Evolutionary conservation across 345 rosid genomes (phyloP).

Genomic region (Anacardium occidentale): DNA sequence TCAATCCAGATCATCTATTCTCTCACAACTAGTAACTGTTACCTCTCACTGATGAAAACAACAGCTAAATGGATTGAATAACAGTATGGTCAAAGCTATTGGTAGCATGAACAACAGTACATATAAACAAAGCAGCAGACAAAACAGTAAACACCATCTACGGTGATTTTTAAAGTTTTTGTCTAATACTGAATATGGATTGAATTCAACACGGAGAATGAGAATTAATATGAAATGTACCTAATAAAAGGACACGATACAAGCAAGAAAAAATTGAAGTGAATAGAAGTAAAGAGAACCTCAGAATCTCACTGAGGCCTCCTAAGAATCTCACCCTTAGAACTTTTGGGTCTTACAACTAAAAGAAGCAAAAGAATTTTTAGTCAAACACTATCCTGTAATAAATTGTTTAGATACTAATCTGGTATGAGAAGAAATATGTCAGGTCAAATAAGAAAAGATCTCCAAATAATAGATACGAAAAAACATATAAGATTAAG

Average conservation of each 20-base stretch:
- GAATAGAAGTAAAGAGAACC: background rate
- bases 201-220: background rate
- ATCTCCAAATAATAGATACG: background rate
- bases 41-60: background rate
- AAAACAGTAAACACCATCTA: background rate
- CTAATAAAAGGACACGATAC: background rate
- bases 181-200: background rate
- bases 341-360: background rate
- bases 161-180: background rate
- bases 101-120: background rate
- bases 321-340: background rate
- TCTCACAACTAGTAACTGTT: background rate
- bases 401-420: background rate
- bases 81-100: background rate
- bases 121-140: background rate
- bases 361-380: background rate
- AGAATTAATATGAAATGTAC: background rate
- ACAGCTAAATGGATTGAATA: too few relatives aligned
- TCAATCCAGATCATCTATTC: background rate
- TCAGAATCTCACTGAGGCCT: background rate
- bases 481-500: background rate
- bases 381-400: background rate
- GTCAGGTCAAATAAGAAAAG: background rate
- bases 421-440: background rate
- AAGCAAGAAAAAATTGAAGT: background rate